phyloP scores from a whole-genome alignment of 495 filamentous ascomycete species.

The Emericellopsis terricola region DNA sequence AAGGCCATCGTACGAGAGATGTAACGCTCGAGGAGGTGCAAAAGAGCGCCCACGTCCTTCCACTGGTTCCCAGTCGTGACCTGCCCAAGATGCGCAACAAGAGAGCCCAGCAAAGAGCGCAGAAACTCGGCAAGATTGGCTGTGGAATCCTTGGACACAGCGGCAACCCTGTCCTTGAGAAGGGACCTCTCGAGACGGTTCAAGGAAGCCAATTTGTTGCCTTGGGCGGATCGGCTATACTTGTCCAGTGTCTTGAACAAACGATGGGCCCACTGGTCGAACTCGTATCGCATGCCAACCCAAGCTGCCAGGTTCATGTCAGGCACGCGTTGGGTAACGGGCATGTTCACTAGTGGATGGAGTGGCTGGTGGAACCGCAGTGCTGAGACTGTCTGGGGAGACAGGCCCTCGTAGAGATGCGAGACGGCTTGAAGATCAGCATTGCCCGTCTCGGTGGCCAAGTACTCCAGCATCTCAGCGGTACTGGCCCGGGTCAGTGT shows the following conservation, averaged over 20 bases:
- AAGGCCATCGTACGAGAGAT: constrained; percentile 39
- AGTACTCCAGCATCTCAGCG: constrained; percentile 2
- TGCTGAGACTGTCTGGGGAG: not conserved
- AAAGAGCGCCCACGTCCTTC: constrained; percentile 14
- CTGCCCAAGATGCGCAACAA: not conserved
- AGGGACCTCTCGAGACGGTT: constrained; percentile 53
- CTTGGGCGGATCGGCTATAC: constrained; percentile 15
- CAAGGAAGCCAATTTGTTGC: constrained; percentile 40
- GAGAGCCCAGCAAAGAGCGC: not conserved
- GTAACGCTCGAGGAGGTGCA: constrained; percentile 27
- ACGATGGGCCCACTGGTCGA: not conserved
- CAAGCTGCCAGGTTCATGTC: not conserved
- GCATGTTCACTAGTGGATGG: constrained; percentile 47
- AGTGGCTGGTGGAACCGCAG: constrained; percentile 23
- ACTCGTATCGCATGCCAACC: not conserved
- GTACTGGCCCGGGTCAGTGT: too few relatives aligned
- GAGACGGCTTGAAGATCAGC: not conserved
- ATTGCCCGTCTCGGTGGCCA: not conserved
- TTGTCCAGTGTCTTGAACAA: constrained; percentile 8
- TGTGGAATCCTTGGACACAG: constrained; percentile 48
- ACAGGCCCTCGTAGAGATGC: not conserved
- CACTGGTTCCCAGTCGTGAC: not conserved
- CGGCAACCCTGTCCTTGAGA: constrained; percentile 34
- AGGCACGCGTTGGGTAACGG: constrained; percentile 22
- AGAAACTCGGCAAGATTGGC: constrained; percentile 24